These are phyloP conservation scores for Coriaria nepalensis DNA, from an alignment of 306 rosid genomes.

Conservation along the genomic window DNA sequence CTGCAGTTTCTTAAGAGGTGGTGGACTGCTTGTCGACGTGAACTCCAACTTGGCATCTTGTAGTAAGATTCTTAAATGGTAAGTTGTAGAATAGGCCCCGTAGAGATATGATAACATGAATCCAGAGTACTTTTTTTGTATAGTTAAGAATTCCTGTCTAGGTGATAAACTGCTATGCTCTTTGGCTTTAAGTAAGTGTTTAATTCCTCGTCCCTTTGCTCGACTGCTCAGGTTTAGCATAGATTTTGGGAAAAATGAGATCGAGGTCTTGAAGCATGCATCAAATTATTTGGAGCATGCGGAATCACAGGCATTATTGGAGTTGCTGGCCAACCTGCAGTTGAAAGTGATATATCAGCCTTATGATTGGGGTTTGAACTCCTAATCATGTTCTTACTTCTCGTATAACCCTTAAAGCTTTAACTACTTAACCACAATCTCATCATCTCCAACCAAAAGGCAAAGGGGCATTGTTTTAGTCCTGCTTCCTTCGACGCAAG, in stretches of 20 bases:
- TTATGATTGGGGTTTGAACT: constrained; percentile 80
- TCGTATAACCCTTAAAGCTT: no score
- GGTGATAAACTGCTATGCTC: background rate
- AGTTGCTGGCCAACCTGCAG: constrained; percentile 57
- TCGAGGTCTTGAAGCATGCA: constrained; percentile 65
- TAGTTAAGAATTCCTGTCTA: no score
- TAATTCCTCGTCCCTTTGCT: background rate
- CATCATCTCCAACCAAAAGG: no score
- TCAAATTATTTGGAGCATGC: constrained; percentile 69
- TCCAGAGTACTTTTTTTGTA: background rate
- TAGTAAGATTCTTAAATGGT: constrained; percentile 74
- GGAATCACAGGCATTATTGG: constrained; percentile 51
- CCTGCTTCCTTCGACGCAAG: no score
- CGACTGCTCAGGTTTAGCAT: constrained; percentile 52
- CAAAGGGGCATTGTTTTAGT: no score
- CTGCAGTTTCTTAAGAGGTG: constrained; percentile 45
- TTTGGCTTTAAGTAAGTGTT: background rate
- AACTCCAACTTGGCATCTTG: constrained; percentile 39
- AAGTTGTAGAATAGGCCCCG: constrained; percentile 20
- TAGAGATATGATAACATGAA: background rate
- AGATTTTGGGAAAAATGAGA: constrained; percentile 80
- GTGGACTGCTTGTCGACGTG: constrained; percentile 46
- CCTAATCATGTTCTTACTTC: no score
- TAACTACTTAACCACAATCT: no score
- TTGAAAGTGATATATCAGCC: constrained; percentile 68